Evolutionary conservation across 2,329 filamentous ascomycete species (phyloP).

Genomic region (Colletotrichum sp.): DNA sequence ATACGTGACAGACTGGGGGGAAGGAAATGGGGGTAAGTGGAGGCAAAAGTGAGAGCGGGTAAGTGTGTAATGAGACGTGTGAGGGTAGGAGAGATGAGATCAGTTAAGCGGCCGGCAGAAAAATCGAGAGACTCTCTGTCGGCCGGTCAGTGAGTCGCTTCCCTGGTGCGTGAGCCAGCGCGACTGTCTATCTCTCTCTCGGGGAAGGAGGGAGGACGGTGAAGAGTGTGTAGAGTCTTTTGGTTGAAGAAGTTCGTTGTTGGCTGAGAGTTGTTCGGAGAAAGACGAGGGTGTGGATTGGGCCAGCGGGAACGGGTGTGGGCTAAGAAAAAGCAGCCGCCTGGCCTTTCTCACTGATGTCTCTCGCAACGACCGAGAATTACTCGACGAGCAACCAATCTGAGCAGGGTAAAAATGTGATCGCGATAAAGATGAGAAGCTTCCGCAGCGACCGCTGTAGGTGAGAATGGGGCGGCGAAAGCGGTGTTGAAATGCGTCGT

Average conservation of each 20-base stretch:
- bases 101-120: neutral
- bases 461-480: conserved; percentile 4
- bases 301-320: conserved; percentile 6
- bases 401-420: neutral
- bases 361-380: neutral
- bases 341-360: conserved; percentile 10
- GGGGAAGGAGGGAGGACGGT: neutral
- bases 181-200: neutral
- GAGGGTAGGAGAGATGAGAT: conserved; percentile 10
- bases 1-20: conserved; percentile 12
- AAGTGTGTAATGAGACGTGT: conserved; percentile 20
- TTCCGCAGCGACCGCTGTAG: conserved; percentile 4
- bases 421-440: neutral
- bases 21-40: conserved; percentile 11
- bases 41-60: conserved; percentile 21
- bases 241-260: conserved; percentile 18
- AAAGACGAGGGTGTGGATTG: conserved; percentile 15
- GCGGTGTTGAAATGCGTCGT: conserved; percentile 2
- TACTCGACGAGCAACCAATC: conserved; percentile 10
- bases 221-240: neutral
- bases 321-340: conserved; percentile 23
- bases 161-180: neutral
- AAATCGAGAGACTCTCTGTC: neutral
- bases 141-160: neutral
- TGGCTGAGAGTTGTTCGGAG: conserved; percentile 24